Evolutionary conservation across 1,284 basidiomycete genomes (phyloP), one percentile per base, ranked within the genome.

Genomic region (Cutaneotrichosporon mucoides): DNA sequence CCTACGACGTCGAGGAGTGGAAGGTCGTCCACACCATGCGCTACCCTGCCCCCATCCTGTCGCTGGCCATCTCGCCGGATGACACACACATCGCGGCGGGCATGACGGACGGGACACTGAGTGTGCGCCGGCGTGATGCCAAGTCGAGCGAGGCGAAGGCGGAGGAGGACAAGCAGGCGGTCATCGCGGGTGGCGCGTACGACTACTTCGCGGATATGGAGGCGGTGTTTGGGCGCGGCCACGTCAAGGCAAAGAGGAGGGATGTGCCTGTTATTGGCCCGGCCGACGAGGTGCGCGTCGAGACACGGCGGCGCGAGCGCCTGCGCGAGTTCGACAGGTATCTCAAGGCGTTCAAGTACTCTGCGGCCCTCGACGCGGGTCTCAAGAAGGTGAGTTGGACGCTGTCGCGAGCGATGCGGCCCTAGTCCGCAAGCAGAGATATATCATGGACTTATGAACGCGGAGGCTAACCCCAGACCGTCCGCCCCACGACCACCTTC

Each of bases 1-100:
- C 98, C 24, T 99, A 99, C 80, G 94, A 99, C 73, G 87, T 95
- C 51, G 86, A 89, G 71, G 88, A 88, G 42, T 95, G 94, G 82
- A 89, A 90, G 69, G 96, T 99, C 36, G 88, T 95, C 8, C 96
- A 99, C 75, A 98, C 96, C 0, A 99, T 99, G 92, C 88, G 95
- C 45, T 99, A 99, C 76, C 91, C 94, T 3, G 90, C 93, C 1
- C 92, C 94, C 1, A 81, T 99, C 4, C 82, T 99, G 5, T 92
- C 87, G 70, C 81, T 99, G 48, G 93, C 92, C n/a, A 82, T 91
- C 61, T 98, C 90, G 86, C 94, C 94, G 15, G 95, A 98, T 76
- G 92, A 96, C 72, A 95, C 92, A 2, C 94, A 98, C 71, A 89
- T 99, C 51, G 91, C 91, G 0, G 90, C 90, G 2, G 96, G 95